Evolutionary conservation across 352 stramenopile genomes (phyloP).

Genomic region (Phytopythium vexans): DNA sequence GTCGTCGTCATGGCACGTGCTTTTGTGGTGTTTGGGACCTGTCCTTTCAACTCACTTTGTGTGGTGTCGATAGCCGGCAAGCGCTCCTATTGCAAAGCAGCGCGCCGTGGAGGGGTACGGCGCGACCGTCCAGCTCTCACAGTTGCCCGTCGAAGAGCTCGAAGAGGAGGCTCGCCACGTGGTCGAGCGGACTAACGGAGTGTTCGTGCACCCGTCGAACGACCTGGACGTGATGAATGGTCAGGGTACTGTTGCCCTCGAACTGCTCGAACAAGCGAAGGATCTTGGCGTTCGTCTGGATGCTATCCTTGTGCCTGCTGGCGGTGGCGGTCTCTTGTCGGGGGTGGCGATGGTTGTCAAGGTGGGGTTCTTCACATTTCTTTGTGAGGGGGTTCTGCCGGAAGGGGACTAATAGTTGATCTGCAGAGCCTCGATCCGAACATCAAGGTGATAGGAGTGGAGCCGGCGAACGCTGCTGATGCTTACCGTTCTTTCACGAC

Average conservation of each 20-base stretch:
- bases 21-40: not conserved
- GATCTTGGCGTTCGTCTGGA: slow-evolving; percentile 53
- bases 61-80: slow-evolving; percentile 43
- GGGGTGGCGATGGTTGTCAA: slow-evolving; percentile 77
- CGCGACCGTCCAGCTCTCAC: slow-evolving; percentile 59
- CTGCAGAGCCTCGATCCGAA: slow-evolving; percentile 15
- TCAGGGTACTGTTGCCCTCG: slow-evolving; percentile 87
- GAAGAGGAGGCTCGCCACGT: slow-evolving; percentile 29
- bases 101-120: slow-evolving; percentile 79
- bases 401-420: not conserved
- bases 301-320: slow-evolving; percentile 82
- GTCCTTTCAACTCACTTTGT: not conserved
- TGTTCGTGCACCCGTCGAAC: slow-evolving; percentile 91
- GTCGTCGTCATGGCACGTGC: slow-evolving; percentile 86
- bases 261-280: slow-evolving; percentile 81
- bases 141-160: slow-evolving; percentile 49
- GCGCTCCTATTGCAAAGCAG: slow-evolving; percentile 85
- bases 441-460: slow-evolving; percentile 69
- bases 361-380: slow-evolving; percentile 13
- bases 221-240: slow-evolving; percentile 91
- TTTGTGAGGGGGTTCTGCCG: no score
- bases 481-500: slow-evolving; percentile 47
- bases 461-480: slow-evolving; percentile 61
- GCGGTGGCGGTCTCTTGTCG: slow-evolving; percentile 81
- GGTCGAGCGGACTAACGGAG: not conserved